Percentiles rank a stretch among this genome's conserved stretches.
Conservation (phyloP, 75 land plant genomes). For the Cupressus sempervirens region DNA sequence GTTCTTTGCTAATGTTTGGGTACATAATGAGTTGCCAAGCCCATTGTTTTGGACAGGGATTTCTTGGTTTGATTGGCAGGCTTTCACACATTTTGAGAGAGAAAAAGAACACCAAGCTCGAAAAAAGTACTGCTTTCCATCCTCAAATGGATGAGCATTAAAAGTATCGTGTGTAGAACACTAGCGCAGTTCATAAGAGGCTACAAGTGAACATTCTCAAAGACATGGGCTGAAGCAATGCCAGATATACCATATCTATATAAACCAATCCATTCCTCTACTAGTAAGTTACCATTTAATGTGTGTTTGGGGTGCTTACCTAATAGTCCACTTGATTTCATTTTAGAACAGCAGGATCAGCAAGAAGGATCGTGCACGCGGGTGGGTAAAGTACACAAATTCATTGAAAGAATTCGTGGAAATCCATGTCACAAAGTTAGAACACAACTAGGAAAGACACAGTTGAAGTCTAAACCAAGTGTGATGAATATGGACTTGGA, state of each 20-base stretch:
- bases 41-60: not conserved
- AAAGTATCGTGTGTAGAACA: not conserved
- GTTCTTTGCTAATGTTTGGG: not conserved
- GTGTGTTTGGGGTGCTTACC: not conserved
- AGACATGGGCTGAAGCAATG: not conserved
- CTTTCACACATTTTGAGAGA: not conserved
- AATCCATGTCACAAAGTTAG: not conserved
- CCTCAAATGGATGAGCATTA: not conserved
- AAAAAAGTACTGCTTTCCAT: not conserved
- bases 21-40: too few relatives aligned
- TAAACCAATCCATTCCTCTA: not conserved
- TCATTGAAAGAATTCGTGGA: not conserved
- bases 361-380: not conserved
- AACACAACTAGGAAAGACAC: not conserved
- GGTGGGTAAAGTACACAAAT: not conserved
- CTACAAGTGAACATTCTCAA: not conserved
- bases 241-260: not conserved
- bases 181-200: not conserved
- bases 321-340: not conserved
- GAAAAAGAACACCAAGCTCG: not conserved
- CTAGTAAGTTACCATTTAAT: not conserved
- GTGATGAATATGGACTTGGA: too few relatives aligned
- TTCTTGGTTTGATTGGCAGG: not conserved
- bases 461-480: not conserved
- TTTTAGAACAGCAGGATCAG: not conserved